phyloP scores from a whole-genome alignment of 2,329 filamentous ascomycete species.

The Pyrenochaeta sp. region DNA sequence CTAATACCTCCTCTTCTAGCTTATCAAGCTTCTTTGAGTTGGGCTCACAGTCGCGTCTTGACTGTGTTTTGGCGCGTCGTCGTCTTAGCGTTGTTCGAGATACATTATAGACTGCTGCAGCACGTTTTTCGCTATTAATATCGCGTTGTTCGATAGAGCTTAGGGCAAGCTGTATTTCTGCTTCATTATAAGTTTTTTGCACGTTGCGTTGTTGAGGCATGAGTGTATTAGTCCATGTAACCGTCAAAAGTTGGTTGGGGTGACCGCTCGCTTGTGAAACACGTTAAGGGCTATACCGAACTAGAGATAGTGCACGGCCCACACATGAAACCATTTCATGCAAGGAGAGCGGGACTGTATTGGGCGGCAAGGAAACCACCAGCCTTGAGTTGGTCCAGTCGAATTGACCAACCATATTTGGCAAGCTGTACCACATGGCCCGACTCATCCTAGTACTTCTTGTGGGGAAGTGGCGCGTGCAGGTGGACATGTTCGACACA shows the following conservation, averaged over 20 bases:
- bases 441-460: too few species aligned
- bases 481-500: too few species aligned
- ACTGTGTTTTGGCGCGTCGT: neutral
- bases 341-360: too few species aligned
- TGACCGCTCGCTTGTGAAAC: neutral
- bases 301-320: too few species aligned
- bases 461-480: too few species aligned
- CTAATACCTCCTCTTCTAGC: conserved; percentile 24
- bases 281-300: too few species aligned
- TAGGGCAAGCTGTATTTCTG: conserved; percentile 8
- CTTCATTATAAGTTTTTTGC: conserved; percentile 1
- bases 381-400: too few species aligned
- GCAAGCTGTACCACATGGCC: too few species aligned
- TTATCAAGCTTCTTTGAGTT: conserved; percentile 20
- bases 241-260: neutral
- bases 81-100: neutral
- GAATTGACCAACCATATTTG: too few species aligned
- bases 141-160: neutral
- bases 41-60: conserved; percentile 19
- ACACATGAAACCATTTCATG: too few species aligned
- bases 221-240: neutral
- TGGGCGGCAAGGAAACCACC: too few species aligned
- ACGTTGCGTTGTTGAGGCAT: conserved; percentile 7
- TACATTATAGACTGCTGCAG: conserved; percentile 7
- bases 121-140: neutral